Evolutionary conservation across 495 filamentous ascomycete genomes (phyloP).

Genomic region (Penicillium diatomitis): DNA sequence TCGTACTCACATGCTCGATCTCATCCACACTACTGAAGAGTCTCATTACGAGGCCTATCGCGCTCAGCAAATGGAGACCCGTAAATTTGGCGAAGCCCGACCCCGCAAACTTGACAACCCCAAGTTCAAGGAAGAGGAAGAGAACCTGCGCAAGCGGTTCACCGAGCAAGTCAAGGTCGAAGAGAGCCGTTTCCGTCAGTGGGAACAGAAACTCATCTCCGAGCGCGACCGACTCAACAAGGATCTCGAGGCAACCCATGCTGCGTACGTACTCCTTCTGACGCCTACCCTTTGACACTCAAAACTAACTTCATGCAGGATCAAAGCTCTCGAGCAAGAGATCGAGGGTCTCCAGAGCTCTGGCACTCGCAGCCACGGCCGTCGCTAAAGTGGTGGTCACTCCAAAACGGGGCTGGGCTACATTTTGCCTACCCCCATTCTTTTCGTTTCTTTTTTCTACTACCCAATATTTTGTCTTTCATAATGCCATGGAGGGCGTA

Average conservation of each 20-base stretch:
- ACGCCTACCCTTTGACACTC: not conserved
- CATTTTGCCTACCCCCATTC: slow-evolving; percentile 21
- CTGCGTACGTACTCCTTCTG: slow-evolving; percentile 51
- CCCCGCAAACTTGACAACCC: slow-evolving; percentile 98
- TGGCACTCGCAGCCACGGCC: slow-evolving; percentile 85
- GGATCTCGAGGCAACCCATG: slow-evolving; percentile 94
- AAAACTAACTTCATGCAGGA: slow-evolving; percentile 41
- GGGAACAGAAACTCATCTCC: slow-evolving; percentile 98
- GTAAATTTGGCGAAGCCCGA: slow-evolving; percentile 96
- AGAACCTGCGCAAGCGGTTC: slow-evolving; percentile 94
- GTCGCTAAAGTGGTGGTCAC: slow-evolving; percentile 55
- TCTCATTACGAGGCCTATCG: slow-evolving; percentile 98
- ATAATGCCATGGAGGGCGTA: slow-evolving; percentile 20
- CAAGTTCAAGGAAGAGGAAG: slow-evolving; percentile 99
- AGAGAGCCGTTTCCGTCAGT: slow-evolving; percentile 95
- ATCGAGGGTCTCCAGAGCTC: slow-evolving; percentile 90
- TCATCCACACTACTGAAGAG: slow-evolving; percentile 99
- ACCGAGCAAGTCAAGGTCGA: slow-evolving; percentile 99
- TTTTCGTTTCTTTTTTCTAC: slow-evolving; percentile 31
- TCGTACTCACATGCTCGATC: slow-evolving; percentile 99
- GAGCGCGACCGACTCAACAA: slow-evolving; percentile 98
- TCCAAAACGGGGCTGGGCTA: slow-evolving; percentile 26
- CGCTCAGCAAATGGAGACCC: slow-evolving; percentile 98
- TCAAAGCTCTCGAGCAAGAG: slow-evolving; percentile 91
- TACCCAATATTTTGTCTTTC: slow-evolving; percentile 29